Percentiles rank a stretch among this genome's conserved stretches.
Conservation (phyloP, 306 rosid species). For the Rosa rugosa region DNA sequence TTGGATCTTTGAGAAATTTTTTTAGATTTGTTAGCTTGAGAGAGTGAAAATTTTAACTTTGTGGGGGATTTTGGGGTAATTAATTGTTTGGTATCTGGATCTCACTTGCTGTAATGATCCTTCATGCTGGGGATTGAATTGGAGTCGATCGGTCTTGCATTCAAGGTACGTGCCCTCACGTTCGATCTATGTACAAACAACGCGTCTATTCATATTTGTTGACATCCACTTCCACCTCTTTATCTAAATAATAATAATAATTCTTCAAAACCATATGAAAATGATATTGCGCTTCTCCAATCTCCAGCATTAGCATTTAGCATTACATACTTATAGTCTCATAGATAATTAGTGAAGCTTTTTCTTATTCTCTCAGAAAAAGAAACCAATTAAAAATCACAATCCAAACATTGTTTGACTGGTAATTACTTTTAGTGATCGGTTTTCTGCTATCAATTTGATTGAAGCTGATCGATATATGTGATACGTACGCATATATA, state of each 20-base stretch:
- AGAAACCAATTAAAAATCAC: background rate
- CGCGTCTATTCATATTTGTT: background rate
- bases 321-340: background rate
- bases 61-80: too few relatives aligned
- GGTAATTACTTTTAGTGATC: background rate
- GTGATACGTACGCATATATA: background rate
- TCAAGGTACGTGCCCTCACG: constrained; percentile 19
- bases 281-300: background rate
- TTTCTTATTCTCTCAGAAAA: background rate
- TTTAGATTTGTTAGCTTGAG: background rate
- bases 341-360: background rate
- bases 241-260: background rate
- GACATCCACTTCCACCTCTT: background rate
- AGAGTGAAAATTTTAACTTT: background rate
- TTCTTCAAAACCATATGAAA: background rate
- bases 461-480: background rate
- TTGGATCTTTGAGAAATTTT: background rate
- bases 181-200: background rate
- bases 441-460: background rate
- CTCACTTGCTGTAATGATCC: background rate
- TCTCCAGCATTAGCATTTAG: background rate
- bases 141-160: background rate
- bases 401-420: background rate
- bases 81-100: too few relatives aligned
- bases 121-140: background rate